Evolutionary conservation across 2,329 filamentous ascomycete genomes (phyloP).

Genomic region (Monosporascus sp.): DNA sequence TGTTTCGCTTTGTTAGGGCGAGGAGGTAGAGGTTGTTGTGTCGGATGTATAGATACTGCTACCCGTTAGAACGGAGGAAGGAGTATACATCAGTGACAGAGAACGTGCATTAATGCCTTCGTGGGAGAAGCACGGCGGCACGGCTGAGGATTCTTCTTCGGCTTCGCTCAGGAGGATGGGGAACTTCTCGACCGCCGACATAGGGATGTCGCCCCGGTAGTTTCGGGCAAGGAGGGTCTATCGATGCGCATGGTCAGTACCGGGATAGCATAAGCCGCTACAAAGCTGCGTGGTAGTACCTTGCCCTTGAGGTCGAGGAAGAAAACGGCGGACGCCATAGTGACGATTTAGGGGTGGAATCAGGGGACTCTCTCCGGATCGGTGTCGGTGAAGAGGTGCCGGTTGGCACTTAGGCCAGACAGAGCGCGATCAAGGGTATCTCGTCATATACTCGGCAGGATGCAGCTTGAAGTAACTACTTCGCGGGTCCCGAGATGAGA

Average conservation of each 20-base stretch:
- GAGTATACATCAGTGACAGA: not conserved
- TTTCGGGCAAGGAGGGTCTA: conserved; percentile 97
- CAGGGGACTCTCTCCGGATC: conserved; percentile 17
- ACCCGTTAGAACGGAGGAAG: conserved; percentile 4
- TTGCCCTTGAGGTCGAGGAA: conserved; percentile 99
- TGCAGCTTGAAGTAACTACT: not conserved
- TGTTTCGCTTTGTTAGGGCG: conserved; percentile 96
- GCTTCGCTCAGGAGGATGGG: conserved; percentile 93
- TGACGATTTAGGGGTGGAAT: conserved; percentile 26
- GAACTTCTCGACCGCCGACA: conserved; percentile 98
- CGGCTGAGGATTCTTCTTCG: conserved; percentile 97
- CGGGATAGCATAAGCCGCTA: not conserved
- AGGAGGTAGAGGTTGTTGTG: conserved; percentile 99
- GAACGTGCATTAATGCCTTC: conserved; percentile 90
- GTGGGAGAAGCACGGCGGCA: conserved; percentile 95
- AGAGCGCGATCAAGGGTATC: conserved; percentile 12
- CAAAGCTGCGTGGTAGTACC: conserved; percentile 44
- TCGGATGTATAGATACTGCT: conserved; percentile 96
- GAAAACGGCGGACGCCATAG: conserved; percentile 96
- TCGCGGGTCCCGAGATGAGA: not conserved
- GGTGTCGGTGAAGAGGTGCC: conserved; percentile 18
- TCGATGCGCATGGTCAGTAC: conserved; percentile 4
- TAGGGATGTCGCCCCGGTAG: conserved; percentile 96
- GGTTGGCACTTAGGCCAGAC: conserved; percentile 26
- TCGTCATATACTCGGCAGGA: not conserved